phyloP scores from a whole-genome alignment of 192 early-diverging fungal species.

The Allomyces javanicus region DNA sequence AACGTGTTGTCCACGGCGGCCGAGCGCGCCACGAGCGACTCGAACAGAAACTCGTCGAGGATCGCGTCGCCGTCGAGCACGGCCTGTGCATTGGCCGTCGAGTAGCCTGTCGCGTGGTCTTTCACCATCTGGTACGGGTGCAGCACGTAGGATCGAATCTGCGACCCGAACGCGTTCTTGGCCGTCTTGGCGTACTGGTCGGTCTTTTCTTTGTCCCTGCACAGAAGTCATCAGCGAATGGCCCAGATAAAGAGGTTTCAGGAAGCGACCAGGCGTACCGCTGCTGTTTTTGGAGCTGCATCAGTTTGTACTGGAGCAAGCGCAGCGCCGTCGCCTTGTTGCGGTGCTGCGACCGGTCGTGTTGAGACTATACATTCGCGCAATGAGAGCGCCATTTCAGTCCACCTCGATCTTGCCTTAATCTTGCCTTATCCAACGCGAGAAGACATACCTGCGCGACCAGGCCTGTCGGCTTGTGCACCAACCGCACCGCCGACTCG shows the following conservation, averaged over 20 bases:
- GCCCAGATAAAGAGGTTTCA: no score
- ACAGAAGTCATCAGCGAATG: background rate
- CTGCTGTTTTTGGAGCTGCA: conserved; percentile 13
- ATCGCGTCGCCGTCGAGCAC: conserved; percentile 27
- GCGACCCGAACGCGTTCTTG: conserved; percentile 33
- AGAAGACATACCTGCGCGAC: conserved; percentile 8
- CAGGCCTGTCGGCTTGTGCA: conserved; percentile 32
- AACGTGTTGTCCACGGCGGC: no score
- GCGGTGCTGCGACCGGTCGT: conserved; percentile 28
- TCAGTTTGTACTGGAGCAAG: conserved; percentile 20
- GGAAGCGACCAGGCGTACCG: background rate
- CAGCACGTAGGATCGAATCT: conserved; percentile 36
- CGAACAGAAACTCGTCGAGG: conserved; percentile 13
- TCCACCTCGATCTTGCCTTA: no score
- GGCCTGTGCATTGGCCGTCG: conserved; percentile 19
- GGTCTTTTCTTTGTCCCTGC: conserved; percentile 17
- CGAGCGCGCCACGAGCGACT: background rate
- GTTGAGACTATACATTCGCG: conserved; percentile 14
- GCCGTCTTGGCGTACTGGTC: conserved; percentile 12
- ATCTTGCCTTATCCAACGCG: background rate
- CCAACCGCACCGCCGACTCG: conserved; percentile 27
- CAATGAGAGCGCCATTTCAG: no score
- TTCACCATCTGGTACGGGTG: conserved; percentile 44
- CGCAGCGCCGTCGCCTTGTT: conserved; percentile 27
- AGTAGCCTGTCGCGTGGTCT: conserved; percentile 26